Evolutionary conservation across 805 yeast genomes (phyloP), one percentile per base, ranked within the genome.

Genomic region (Cyberlindnera sargentensis): DNA sequence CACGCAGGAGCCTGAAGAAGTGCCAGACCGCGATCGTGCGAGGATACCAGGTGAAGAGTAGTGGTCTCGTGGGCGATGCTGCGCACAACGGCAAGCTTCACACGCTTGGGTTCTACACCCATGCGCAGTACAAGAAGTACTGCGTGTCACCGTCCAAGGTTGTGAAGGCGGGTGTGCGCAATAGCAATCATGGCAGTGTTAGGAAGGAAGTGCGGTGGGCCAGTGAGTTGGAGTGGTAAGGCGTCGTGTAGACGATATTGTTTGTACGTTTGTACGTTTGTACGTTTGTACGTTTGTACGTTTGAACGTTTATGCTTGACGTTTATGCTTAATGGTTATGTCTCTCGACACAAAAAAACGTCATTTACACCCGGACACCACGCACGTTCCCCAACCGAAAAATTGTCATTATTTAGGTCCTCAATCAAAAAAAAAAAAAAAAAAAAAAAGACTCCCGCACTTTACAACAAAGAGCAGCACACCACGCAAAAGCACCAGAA

Each of bases 171-270:
- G 29, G 41, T 24, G 15, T 44, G 6, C 40, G 37, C 4, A 40
- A 31, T 33, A 33, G 20, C 20, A 15, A 15, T 15, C 20, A 15
- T 15, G 20, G 20, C 20, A 15, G 20, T 15, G 20, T 15, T 15
- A 15, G 9, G 31, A 53, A 52, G 35, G 46, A 42, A 24, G 36
- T 54, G 31, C 43, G 56, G 40, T 54, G 58, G 58, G 56, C 58
- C 4, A 41, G 33, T 34, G 53, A 50, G 4, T 37, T 54, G n/a
- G 56, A 54, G 38, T 54, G 56, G 40, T 37, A 30, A 20, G 32
- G 2, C 20, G 20, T 15, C 20, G 20, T 15, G 20, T 15, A 15
- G 20, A 15, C 20, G 24, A 11, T 15, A 20, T 4, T 2, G 10
- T 8, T 8, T 34, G 24, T 20, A 15, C 6, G 28, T 15, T 29